Evolutionary conservation across 2,329 filamentous ascomycete species (phyloP).

Genomic region (Ceratocystis cubensis): DNA sequence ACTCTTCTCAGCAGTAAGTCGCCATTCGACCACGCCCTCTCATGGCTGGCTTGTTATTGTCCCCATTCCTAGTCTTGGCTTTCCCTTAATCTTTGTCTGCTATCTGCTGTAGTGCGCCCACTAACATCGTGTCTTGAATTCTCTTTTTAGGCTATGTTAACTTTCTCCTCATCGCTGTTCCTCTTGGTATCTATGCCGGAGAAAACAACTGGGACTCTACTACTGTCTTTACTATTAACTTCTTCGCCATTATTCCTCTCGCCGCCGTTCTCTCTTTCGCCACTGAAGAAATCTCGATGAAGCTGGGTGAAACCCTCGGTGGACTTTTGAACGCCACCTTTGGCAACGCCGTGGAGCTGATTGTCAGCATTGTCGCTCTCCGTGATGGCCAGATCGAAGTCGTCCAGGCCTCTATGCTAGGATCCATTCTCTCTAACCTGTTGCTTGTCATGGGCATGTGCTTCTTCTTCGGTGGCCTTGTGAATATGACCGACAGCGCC

Average conservation of each 20-base stretch:
- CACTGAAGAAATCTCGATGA: conserved; percentile 62
- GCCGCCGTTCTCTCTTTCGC: conserved; percentile 63
- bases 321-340: conserved; percentile 66
- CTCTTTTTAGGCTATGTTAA: conserved; percentile 46
- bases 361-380: conserved; percentile 84
- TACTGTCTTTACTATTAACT: conserved; percentile 63
- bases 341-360: conserved; percentile 68
- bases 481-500: conserved; percentile 43
- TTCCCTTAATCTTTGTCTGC: not conserved
- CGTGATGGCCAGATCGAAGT: conserved; percentile 78
- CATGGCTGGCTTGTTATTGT: not conserved
- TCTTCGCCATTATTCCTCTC: conserved; percentile 66
- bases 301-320: conserved; percentile 60
- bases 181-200: conserved; percentile 58
- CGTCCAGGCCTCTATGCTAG: conserved; percentile 96
- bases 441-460: conserved; percentile 75
- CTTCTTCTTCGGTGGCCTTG: conserved; percentile 62
- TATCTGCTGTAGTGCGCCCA: not conserved
- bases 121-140: not conserved
- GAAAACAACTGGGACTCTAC: conserved; percentile 49
- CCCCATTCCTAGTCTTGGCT: not conserved
- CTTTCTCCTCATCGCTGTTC: conserved; percentile 59
- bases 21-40: not conserved
- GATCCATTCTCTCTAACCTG: conserved; percentile 88
- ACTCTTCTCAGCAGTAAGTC: conserved; percentile 47